phyloP scores from a whole-genome alignment of 2,329 filamentous ascomycete species.

The Amylocarpus encephaloides region DNA sequence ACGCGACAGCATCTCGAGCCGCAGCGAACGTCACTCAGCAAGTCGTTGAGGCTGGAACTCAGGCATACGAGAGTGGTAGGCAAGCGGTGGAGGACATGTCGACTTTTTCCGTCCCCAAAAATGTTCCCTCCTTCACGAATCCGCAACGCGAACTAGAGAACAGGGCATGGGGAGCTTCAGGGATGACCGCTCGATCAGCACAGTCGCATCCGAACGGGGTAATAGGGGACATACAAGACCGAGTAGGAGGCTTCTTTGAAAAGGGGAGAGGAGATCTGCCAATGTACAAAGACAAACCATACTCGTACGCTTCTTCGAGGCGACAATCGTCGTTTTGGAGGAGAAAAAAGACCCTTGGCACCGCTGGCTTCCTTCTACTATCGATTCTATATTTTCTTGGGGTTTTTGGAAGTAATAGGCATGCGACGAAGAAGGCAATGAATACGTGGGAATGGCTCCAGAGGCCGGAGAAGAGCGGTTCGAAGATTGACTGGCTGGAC shows the following conservation, averaged over 20 bases:
- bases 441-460: conserved; percentile 53
- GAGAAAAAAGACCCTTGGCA: conserved; percentile 53
- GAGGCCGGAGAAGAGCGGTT: conserved; percentile 39
- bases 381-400: conserved; percentile 65
- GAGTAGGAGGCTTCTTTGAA: conserved; percentile 59
- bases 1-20: conserved; percentile 41
- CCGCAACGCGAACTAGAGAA: conserved; percentile 61
- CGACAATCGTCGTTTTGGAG: conserved; percentile 54
- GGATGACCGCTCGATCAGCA: conserved; percentile 36
- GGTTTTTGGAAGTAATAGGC: conserved; percentile 40
- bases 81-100: conserved; percentile 44
- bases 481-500: conserved; percentile 64
- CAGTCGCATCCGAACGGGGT: conserved; percentile 30
- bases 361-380: conserved; percentile 48
- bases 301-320: conserved; percentile 56
- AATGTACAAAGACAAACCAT: conserved; percentile 99
- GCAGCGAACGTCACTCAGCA: conserved; percentile 40
- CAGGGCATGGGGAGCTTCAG: conserved; percentile 54
- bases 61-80: conserved; percentile 36
- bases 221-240: conserved; percentile 51
- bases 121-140: conserved; percentile 62
- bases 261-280: conserved; percentile 56
- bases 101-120: conserved; percentile 59
- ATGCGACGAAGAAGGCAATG: conserved; percentile 31
- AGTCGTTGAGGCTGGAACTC: conserved; percentile 43